These are phyloP conservation scores for Leccinum proliferum DNA, from an alignment of 1,284 basidiomycete genomes.

Conservation along the genomic window DNA sequence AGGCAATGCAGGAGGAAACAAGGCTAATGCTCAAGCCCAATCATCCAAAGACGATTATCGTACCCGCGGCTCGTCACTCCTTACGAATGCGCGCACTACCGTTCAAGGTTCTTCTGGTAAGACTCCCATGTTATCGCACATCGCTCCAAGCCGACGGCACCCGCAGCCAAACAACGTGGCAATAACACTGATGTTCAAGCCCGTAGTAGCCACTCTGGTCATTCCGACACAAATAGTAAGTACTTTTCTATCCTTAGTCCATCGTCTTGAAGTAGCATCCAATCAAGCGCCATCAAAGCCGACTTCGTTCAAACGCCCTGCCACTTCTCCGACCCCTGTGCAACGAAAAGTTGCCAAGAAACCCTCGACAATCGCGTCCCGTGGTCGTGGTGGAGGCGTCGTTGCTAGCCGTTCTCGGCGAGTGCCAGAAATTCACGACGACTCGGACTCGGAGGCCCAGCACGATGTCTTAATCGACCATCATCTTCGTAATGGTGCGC, in stretches of 20 bases:
- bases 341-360: neutral
- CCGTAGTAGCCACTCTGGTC: neutral
- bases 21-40: neutral
- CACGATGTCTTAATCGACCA: neutral
- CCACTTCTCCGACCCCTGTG: too few relatives aligned
- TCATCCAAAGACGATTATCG: neutral
- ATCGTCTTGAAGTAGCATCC: too few relatives aligned
- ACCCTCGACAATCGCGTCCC: neutral
- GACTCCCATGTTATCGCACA: neutral
- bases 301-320: too few relatives aligned
- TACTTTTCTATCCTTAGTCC: too few relatives aligned
- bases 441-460: neutral
- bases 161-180: neutral
- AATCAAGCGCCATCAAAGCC: too few relatives aligned
- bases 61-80: neutral
- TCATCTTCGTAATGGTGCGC: neutral
- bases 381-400: neutral
- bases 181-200: neutral
- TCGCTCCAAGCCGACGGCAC: neutral
- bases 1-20: neutral
- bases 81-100: neutral
- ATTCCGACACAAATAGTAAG: too few relatives aligned
- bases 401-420: neutral
- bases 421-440: neutral
- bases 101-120: neutral